phyloP scores from a whole-genome alignment of 1,284 basidiomycete species.

The Moesziomyces globuligerus region DNA sequence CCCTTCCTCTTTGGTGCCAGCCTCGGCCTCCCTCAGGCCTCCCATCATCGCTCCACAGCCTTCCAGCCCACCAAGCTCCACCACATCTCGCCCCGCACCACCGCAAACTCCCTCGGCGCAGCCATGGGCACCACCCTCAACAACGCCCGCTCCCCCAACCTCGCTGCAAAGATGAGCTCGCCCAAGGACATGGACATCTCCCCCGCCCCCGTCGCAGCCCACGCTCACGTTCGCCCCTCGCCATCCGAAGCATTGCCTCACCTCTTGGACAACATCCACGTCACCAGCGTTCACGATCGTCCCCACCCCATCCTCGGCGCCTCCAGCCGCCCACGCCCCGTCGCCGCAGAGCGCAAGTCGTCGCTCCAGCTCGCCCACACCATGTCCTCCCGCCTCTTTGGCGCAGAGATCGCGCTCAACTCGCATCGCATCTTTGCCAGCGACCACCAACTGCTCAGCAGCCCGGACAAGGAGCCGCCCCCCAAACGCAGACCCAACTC shows the following conservation, averaged over 20 bases:
- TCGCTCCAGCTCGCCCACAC: constrained; percentile 23
- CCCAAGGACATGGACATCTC: constrained; percentile 64
- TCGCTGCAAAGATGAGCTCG: constrained; percentile 60
- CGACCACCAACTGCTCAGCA: constrained; percentile 36
- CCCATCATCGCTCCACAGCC: constrained; percentile 8
- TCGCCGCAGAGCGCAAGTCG: constrained; percentile 28
- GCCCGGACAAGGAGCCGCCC: constrained; percentile 57
- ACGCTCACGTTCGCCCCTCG: constrained; percentile 14
- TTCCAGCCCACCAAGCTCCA: constrained; percentile 28
- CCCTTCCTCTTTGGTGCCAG: constrained; percentile 19
- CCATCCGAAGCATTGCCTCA: constrained; percentile 30
- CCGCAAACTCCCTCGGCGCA: constrained; percentile 35
- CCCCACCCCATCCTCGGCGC: constrained; percentile 31
- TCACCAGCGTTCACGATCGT: constrained; percentile 12
- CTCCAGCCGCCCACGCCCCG: constrained; percentile 17
- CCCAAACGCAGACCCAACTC: constrained; percentile 54
- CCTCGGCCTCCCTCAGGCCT: constrained; percentile 29
- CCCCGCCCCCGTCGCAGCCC: constrained; percentile 24
- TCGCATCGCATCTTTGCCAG: constrained; percentile 26
- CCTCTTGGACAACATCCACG: constrained; percentile 31
- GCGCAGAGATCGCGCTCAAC: constrained; percentile 58
- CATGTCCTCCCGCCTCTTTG: constrained; percentile 53
- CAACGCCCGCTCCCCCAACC: constrained; percentile 46
- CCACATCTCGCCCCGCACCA: constrained; percentile 11
- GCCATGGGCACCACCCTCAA: constrained; percentile 58